Evolutionary conservation across 2,329 filamentous ascomycete genomes (phyloP).

Genomic region (Nigrospora sphaerica): DNA sequence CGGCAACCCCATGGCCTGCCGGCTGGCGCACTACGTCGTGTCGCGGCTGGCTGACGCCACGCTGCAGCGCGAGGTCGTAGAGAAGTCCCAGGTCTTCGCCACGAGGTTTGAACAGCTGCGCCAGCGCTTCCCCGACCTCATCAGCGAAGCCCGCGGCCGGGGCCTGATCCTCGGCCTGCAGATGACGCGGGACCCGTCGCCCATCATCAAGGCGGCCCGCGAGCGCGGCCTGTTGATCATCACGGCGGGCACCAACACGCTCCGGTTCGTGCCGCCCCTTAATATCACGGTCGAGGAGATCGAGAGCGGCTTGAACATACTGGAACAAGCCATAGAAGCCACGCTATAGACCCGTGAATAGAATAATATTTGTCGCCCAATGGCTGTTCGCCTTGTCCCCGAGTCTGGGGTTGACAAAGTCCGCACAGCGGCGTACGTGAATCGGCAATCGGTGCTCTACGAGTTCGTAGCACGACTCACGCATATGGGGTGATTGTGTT

Average conservation of each 20-base stretch:
- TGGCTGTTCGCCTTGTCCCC: too few relatives aligned
- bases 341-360: conserved; percentile 15
- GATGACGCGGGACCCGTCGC: conserved; percentile 63
- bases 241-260: conserved; percentile 84
- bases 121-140: conserved; percentile 54
- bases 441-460: too few relatives aligned
- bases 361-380: too few relatives aligned
- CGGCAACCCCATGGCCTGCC: conserved; percentile 80
- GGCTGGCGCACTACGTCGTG: conserved; percentile 82
- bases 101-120: conserved; percentile 40
- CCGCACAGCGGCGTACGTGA: too few relatives aligned
- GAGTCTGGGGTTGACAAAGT: too few relatives aligned
- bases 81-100: conserved; percentile 51
- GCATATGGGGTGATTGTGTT: too few relatives aligned
- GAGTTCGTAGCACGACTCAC: too few relatives aligned
- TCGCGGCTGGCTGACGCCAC: conserved; percentile 63
- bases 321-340: conserved; percentile 58
- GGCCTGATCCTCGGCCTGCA: conserved; percentile 86
- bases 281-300: conserved; percentile 78
- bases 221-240: conserved; percentile 86
- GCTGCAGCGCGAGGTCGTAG: conserved; percentile 62
- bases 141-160: conserved; percentile 73
- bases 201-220: conserved; percentile 75
- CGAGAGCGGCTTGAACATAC: conserved; percentile 64
- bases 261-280: conserved; percentile 86